Evolutionary conservation across 768 basidiomycete species (phyloP).

Genomic region (Tricholoma sp.): DNA sequence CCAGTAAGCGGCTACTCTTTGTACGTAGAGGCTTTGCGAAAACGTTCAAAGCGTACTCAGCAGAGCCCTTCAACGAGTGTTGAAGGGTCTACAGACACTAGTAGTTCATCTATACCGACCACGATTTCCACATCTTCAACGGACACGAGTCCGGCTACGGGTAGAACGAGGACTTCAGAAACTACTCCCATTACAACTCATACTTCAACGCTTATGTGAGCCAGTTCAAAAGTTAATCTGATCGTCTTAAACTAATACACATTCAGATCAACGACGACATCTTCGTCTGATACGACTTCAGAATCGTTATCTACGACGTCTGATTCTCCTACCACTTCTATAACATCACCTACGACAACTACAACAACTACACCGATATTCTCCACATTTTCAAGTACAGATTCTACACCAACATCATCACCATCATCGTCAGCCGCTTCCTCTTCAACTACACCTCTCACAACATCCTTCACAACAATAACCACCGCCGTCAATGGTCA

Average conservation of each 20-base stretch:
- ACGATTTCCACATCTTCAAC: background rate
- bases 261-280: background rate
- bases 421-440: too few relatives aligned
- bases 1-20: background rate
- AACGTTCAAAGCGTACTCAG: background rate
- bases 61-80: background rate
- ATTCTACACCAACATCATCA: background rate
- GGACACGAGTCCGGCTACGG: background rate
- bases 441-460: background rate
- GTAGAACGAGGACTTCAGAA: background rate
- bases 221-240: background rate
- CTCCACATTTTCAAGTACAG: background rate
- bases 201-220: background rate
- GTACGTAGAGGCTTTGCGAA: background rate
- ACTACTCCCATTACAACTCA: background rate
- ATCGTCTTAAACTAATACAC: background rate
- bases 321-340: background rate
- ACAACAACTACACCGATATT: background rate
- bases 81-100: background rate
- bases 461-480: background rate
- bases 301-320: background rate
- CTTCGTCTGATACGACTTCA: background rate
- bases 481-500: background rate
- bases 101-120: background rate
- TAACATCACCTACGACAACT: background rate